phyloP scores from a whole-genome alignment of 2,329 filamentous ascomycete genomes.

The Penicillium sp. region DNA sequence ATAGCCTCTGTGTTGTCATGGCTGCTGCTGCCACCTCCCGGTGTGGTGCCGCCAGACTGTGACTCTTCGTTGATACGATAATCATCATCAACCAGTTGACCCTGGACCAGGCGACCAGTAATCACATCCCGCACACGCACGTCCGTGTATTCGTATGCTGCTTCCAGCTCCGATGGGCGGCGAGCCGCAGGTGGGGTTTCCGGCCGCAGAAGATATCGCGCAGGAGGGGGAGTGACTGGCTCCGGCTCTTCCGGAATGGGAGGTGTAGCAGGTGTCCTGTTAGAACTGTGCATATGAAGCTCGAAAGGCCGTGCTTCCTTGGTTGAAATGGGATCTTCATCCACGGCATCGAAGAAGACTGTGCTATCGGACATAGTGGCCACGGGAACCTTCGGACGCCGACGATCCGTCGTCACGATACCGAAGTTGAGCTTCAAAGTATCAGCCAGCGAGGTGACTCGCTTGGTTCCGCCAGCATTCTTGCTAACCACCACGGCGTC shows the following conservation, averaged over 20 bases:
- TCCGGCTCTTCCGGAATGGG: slow-evolving; percentile 26
- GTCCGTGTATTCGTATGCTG: slow-evolving; percentile 65
- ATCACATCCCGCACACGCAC: slow-evolving; percentile 84
- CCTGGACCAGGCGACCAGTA: slow-evolving; percentile 84
- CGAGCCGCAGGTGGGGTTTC: slow-evolving; percentile 40
- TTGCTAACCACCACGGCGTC: slow-evolving; percentile 95
- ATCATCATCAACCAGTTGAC: slow-evolving; percentile 92
- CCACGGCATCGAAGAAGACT: slow-evolving; percentile 66
- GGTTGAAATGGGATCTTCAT: slow-evolving; percentile 38
- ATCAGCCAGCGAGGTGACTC: slow-evolving; percentile 93
- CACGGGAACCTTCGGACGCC: slow-evolving; percentile 49
- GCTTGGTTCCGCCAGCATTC: slow-evolving; percentile 94
- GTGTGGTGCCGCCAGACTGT: slow-evolving; percentile 53
- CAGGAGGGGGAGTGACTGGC: slow-evolving; percentile 15
- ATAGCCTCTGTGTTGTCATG: slow-evolving; percentile 52
- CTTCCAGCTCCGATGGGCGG: slow-evolving; percentile 45
- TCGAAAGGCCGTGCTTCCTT: slow-evolving; percentile 31
- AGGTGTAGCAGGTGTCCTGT: slow-evolving; percentile 10
- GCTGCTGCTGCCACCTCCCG: slow-evolving; percentile 47
- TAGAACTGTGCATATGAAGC: slow-evolving; percentile 25
- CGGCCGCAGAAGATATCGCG: slow-evolving; percentile 32
- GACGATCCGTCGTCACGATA: slow-evolving; percentile 67
- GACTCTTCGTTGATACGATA: slow-evolving; percentile 71
- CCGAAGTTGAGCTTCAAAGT: slow-evolving; percentile 96
- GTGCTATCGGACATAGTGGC: slow-evolving; percentile 72